Evolutionary conservation across 1,139 yeast species (phyloP), one percentile per base, ranked within the genome.

Genomic region (Arxiozyma telluris): DNA sequence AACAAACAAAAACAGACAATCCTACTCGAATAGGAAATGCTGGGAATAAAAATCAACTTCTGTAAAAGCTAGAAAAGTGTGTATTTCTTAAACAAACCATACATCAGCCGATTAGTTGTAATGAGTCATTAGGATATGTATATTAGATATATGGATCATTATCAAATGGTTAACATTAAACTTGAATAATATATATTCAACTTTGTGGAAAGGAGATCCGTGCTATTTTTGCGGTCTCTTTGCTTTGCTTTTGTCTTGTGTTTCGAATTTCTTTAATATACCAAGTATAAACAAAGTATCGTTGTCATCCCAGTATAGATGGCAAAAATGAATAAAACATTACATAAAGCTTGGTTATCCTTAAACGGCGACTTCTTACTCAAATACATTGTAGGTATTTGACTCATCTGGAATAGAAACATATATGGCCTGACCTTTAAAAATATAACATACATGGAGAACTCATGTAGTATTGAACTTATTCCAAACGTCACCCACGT

Each of bases 371-470:
- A 50, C 18, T 42, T 49, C 7, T 48, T 45, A 42, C 55, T 52
- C 15, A 57, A 44, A 18, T 50, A 55, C 1, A 63, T 55, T 50
- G 58, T 51, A 0, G 88, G 87, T 51, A 90, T 66, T 52, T 71
- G 74, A 47, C 80, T 76, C 93, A 91, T 84, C 70, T 91, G 98
- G 55, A 90, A 72, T 23, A 80, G 57, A 47, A 91, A 73, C 55
- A 90, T 71, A 65, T 88, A 91, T 1, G 95, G 94, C 62, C 97
- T 76, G n/a, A 87, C 69, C 53, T 79, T 80, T 50, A 82, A 80
- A 68, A 89, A 90, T 25, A 91, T 82, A 49, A 85, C 87, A 65
- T 76, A 85, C 97, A 91, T 91, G 41, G 88, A 91, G 51, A 87
- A 71, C 67, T 91, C 98, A 70, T 91, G 98, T 45, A 91, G 80